These are phyloP conservation scores for Camillea tinctor DNA, from an alignment of 2,329 filamentous ascomycete genomes.

Conservation along the genomic window DNA sequence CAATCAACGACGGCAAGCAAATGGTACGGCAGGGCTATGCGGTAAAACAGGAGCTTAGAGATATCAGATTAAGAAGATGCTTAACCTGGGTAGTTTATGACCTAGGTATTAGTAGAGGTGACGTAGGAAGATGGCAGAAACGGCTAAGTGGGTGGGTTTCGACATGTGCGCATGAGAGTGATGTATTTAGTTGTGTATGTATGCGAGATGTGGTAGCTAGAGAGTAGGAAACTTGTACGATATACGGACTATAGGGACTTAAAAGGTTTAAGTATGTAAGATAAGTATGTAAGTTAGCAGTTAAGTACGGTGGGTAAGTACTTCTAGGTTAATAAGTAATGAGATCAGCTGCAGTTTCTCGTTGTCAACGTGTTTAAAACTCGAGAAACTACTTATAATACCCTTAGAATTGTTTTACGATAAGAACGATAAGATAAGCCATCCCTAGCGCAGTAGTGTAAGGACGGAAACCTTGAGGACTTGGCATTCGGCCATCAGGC, in stretches of 20 bases:
- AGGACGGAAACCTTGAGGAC: conserved; percentile 1
- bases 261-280: no score
- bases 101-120: neutral
- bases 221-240: no score
- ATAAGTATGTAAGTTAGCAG: no score
- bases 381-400: conserved; percentile 1
- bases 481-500: neutral
- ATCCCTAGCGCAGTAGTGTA: conserved; percentile 1
- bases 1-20: no score
- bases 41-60: neutral
- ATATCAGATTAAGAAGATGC: neutral
- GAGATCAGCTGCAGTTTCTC: conserved; percentile 21
- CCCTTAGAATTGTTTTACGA: conserved; percentile 9
- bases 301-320: no score
- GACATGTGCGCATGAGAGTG: neutral
- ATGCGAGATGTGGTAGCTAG: no score
- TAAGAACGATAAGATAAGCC: conserved; percentile 34
- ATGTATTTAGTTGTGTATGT: neutral
- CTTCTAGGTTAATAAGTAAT: neutral
- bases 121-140: conserved; percentile 5
- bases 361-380: conserved; percentile 32
- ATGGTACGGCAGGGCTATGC: no score
- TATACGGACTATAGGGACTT: no score
- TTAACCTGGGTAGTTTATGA: neutral
- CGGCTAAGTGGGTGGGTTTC: conserved; percentile 14